These are phyloP conservation scores for Kitagawia praeruptora DNA, from an alignment of 129 eudicot species.

Conservation along the genomic window DNA sequence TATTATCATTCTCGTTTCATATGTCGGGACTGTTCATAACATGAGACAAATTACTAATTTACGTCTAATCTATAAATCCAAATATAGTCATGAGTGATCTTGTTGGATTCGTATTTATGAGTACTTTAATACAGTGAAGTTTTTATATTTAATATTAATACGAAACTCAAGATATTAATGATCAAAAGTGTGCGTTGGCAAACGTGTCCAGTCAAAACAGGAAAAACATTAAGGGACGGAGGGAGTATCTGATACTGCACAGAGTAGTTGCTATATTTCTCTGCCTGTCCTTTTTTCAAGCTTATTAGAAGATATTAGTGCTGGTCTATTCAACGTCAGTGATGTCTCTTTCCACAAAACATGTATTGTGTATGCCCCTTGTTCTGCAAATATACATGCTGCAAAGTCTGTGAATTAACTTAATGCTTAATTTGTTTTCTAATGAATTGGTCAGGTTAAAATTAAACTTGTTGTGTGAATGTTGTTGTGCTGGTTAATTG, in stretches of 20 bases:
- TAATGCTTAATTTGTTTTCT: neutral
- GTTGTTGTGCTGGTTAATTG: neutral
- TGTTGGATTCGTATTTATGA: too few species aligned
- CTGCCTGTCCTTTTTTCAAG: neutral
- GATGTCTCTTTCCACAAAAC: neutral
- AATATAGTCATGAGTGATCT: too few species aligned
- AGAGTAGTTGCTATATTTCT: neutral
- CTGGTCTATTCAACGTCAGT: neutral
- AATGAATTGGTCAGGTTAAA: neutral
- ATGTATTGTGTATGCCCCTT: neutral
- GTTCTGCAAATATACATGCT: neutral
- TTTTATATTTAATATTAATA: too few species aligned
- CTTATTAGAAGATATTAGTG: neutral
- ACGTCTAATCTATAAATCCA: too few species aligned
- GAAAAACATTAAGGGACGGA: too few species aligned
- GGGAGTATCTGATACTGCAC: neutral
- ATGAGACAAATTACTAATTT: too few species aligned
- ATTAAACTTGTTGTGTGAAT: neutral
- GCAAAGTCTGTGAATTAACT: neutral
- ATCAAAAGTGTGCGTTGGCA: too few species aligned
- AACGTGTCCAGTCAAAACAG: too few species aligned
- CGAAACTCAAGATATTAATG: too few species aligned
- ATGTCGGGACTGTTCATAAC: too few species aligned
- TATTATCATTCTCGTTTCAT: too few species aligned
- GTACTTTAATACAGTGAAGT: too few species aligned